Percentiles rank a stretch among this genome's conserved stretches.
Conservation (phyloP, 257 asterid species). For the Gardenia jasminoides region DNA sequence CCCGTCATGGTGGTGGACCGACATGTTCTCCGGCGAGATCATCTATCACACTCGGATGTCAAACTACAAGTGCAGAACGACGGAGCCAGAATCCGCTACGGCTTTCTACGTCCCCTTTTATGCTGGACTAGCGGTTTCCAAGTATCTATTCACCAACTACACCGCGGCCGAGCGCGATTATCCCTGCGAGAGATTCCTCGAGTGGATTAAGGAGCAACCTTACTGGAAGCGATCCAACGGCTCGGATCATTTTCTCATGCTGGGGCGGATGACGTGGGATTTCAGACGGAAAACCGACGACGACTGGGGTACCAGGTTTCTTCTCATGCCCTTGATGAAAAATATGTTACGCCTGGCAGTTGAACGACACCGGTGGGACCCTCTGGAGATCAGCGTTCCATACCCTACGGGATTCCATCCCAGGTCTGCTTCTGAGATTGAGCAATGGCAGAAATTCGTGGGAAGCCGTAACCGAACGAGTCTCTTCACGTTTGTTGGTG, state of each 20-base stretch:
- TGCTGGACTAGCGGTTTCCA: constrained; percentile 76
- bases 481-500: constrained; percentile 56
- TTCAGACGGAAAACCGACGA: constrained; percentile 64
- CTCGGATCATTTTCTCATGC: constrained; percentile 66
- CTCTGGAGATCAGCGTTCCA: constrained; percentile 61
- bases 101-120: constrained; percentile 65
- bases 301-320: constrained; percentile 70
- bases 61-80: constrained; percentile 48
- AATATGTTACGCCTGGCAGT: constrained; percentile 52
- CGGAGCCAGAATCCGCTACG: constrained; percentile 48
- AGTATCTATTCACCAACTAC: constrained; percentile 58
- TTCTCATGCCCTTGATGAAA: constrained; percentile 63
- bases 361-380: constrained; percentile 67
- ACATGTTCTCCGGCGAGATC: constrained; percentile 58
- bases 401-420: constrained; percentile 91
- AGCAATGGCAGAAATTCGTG: constrained; percentile 53
- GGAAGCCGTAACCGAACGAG: constrained; percentile 34
- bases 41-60: constrained; percentile 44
- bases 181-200: constrained; percentile 45
- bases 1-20: constrained; percentile 69
- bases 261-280: constrained; percentile 78
- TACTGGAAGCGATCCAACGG: constrained; percentile 59
- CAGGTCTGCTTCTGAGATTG: constrained; percentile 32
- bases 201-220: constrained; percentile 52
- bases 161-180: constrained; percentile 45